A percentile compares a stretch with the other conserved stretches of the same genome.
Evolutionary conservation across 164 flowering plant genomes (phyloP).

Genomic region (Saururus chinensis): DNA sequence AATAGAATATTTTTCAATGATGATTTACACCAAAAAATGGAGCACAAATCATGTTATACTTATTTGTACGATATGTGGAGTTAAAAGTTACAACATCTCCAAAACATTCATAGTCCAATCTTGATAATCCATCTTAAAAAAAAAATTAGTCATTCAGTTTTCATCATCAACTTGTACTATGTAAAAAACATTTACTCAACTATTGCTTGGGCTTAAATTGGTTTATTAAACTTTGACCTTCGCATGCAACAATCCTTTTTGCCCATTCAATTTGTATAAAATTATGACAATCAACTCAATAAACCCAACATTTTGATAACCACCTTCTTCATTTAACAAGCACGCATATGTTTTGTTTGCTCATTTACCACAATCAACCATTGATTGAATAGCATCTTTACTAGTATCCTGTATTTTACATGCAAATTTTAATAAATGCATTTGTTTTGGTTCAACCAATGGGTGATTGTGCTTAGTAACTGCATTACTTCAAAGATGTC

Average conservation of each 20-base stretch:
- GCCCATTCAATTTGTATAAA: not conserved
- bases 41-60: slow-evolving; percentile 6
- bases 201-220: not conserved
- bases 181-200: not conserved
- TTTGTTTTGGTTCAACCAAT: not conserved
- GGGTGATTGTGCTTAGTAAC: not conserved
- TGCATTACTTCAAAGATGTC: not conserved
- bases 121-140: not conserved
- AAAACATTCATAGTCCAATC: not conserved
- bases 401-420: not conserved
- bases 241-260: not conserved
- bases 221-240: not conserved
- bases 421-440: not conserved
- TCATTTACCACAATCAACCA: no score
- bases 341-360: no score
- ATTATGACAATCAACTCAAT: not conserved
- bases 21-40: slow-evolving; percentile 7
- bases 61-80: not conserved
- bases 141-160: not conserved
- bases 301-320: not conserved
- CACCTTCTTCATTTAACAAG: no score
- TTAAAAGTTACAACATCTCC: not conserved
- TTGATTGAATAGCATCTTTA: no score
- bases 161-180: not conserved
- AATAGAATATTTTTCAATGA: slow-evolving; percentile 9